Conservation (phyloP, 306 rosid genomes). For the Albizia julibrissin region DNA sequence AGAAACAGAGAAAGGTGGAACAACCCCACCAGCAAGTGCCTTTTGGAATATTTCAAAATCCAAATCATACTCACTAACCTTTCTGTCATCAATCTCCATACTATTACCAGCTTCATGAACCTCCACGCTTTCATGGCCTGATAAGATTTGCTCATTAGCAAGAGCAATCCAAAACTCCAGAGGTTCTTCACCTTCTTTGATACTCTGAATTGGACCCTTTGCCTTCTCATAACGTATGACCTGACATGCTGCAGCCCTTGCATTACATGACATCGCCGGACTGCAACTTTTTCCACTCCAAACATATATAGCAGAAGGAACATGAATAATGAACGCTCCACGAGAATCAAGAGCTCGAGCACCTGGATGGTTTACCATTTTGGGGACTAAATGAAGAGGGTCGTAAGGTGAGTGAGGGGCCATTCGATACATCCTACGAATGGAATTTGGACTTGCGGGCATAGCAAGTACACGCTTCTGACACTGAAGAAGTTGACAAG, state of each 20-base stretch:
- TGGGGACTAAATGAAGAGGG: slow-evolving; percentile 93
- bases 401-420: slow-evolving; percentile 95
- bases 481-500: slow-evolving; percentile 88
- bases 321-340: slow-evolving; percentile 82
- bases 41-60: slow-evolving; percentile 80
- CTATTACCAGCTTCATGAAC: background rate
- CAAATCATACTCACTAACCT: slow-evolving; percentile 68
- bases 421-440: slow-evolving; percentile 83
- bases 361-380: slow-evolving; percentile 58
- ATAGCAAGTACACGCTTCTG: slow-evolving; percentile 88
- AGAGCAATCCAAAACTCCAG: slow-evolving; percentile 77
- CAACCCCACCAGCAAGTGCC: slow-evolving; percentile 92
- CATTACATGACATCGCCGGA: slow-evolving; percentile 59
- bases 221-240: slow-evolving; percentile 80
- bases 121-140: slow-evolving; percentile 42
- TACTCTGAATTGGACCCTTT: slow-evolving; percentile 47
- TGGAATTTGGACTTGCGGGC: slow-evolving; percentile 81
- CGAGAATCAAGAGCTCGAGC: slow-evolving; percentile 83
- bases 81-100: slow-evolving; percentile 34
- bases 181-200: slow-evolving; percentile 78
- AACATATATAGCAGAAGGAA: slow-evolving; percentile 79
- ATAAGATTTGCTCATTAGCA: slow-evolving; percentile 39
- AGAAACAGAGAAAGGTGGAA: slow-evolving; percentile 72
- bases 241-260: slow-evolving; percentile 69
- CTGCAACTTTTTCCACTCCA: slow-evolving; percentile 74